Percentiles rank a stretch among this genome's conserved stretches.
phyloP scores from a whole-genome alignment of 805 yeast species.

The Nakazawaea anatomiae region DNA sequence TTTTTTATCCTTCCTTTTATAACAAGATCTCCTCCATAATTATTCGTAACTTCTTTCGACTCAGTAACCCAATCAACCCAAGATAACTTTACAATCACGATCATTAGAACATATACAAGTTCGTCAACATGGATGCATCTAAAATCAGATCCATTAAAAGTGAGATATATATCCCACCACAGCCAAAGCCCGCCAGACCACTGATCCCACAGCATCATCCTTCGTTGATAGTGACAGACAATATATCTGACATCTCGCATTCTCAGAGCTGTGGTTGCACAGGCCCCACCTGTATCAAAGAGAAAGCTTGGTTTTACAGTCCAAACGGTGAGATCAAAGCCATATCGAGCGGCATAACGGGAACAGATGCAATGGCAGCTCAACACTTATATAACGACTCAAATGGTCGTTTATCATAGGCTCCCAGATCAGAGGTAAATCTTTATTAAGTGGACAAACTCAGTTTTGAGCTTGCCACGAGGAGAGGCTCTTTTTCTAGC shows the following conservation, averaged over 20 bases:
- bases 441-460: neutral
- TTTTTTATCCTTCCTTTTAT: too few species aligned
- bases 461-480: too few species aligned
- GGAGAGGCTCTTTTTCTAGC: too few species aligned
- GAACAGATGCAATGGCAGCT: conserved; percentile 24
- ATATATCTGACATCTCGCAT: conserved; percentile 20
- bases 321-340: conserved; percentile 28
- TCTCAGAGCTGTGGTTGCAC: conserved; percentile 27
- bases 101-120: neutral
- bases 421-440: too few species aligned
- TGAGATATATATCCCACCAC: conserved; percentile 28
- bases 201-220: conserved; percentile 28
- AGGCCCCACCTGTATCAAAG: conserved; percentile 26
- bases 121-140: conserved; percentile 23
- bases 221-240: conserved; percentile 26
- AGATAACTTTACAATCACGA: neutral
- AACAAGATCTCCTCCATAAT: too few species aligned
- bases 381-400: conserved; percentile 20
- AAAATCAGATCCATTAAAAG: conserved; percentile 23
- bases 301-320: conserved; percentile 29
- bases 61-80: too few species aligned
- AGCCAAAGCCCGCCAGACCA: conserved; percentile 13
- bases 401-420: conserved; percentile 12
- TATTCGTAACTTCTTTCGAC: neutral
- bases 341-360: conserved; percentile 17